Evolutionary conservation across 768 basidiomycete genomes (phyloP), one percentile per base, ranked within the genome.

Genomic region (Agaricus blazei): DNA sequence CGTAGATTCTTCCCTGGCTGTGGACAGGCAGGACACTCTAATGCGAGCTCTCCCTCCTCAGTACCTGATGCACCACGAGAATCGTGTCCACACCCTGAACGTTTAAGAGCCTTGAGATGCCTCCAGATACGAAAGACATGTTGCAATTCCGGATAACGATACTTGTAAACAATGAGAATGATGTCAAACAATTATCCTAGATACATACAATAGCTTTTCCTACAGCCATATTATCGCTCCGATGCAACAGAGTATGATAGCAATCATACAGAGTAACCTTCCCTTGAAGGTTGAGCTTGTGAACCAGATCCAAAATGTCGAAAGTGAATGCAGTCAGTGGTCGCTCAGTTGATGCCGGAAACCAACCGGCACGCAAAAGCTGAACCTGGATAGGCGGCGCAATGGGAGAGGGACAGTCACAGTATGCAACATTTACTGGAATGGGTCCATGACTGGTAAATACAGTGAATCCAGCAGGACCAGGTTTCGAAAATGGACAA

Each of bases 1-100:
- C 63, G 64, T 1, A 75, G 49, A 57, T 73, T 73, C 0, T 64
- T 58, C 0, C 59, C 65, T 0, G 67, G 68, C 0, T 67, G 65
- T 1, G 72, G 74, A 56, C 73, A 75, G 3, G 70, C 68, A 4
- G 69, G 68, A 47, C 71, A 74, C 4, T 58, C 51, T 1, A 72
- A 57, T 0, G 67, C 67, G 9, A 65, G 60, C 54, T 65, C 64
- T 0, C 73, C 68, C 12, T 52, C 52, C 28, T 52, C 36, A 1
- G 68, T 70, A 3, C 38, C 57, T 2, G 19, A 26, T 6, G 54
- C 54, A 6, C 65, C 60, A 28, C 47, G 54, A 49, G 59, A 56
- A 57, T 65, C 58, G 56, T 69, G 63, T 45, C 65, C 61, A 38
- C 65, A 40, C 27, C 67, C 60, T 38, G 62, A 50, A 8, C 66